Percentiles rank a stretch among this genome's conserved stretches.
Evolutionary conservation across 2,329 filamentous ascomycete genomes (phyloP).

Genomic region (Chalaropsis ovoidea): DNA sequence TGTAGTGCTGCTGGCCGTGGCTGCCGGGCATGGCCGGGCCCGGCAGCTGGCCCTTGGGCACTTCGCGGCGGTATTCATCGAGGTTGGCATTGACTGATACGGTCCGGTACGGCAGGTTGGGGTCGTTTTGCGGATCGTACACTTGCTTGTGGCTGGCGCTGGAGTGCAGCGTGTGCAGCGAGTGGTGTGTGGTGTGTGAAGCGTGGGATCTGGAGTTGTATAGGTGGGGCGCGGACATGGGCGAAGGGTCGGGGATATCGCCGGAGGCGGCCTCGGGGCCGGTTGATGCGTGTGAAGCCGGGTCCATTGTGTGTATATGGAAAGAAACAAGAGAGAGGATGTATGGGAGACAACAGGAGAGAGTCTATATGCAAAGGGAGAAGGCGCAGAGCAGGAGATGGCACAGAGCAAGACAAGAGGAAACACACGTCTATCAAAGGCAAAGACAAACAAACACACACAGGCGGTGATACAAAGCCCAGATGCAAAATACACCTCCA

Average conservation of each 20-base stretch:
- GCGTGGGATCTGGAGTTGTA: conserved; percentile 26
- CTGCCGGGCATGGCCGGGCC: conserved; percentile 30
- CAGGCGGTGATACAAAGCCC: not conserved
- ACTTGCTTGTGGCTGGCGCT: conserved; percentile 31
- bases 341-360: not conserved
- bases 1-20: conserved; percentile 34
- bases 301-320: conserved; percentile 12
- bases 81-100: conserved; percentile 52
- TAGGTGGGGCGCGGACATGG: conserved; percentile 15
- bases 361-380: not conserved
- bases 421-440: not conserved
- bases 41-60: conserved; percentile 50
- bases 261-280: conserved; percentile 11
- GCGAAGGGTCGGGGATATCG: not conserved
- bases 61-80: conserved; percentile 57
- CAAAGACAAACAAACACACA: not conserved
- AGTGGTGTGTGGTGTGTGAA: conserved; percentile 26
- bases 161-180: conserved; percentile 25
- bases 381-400: not conserved
- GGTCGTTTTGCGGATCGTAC: conserved; percentile 37
- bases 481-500: not conserved
- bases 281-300: not conserved
- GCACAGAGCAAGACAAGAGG: not conserved
- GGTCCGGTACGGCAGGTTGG: conserved; percentile 56
- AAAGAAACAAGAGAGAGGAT: not conserved